phyloP scores from a whole-genome alignment of 768 basidiomycete species.

The Amanita phalloides region DNA sequence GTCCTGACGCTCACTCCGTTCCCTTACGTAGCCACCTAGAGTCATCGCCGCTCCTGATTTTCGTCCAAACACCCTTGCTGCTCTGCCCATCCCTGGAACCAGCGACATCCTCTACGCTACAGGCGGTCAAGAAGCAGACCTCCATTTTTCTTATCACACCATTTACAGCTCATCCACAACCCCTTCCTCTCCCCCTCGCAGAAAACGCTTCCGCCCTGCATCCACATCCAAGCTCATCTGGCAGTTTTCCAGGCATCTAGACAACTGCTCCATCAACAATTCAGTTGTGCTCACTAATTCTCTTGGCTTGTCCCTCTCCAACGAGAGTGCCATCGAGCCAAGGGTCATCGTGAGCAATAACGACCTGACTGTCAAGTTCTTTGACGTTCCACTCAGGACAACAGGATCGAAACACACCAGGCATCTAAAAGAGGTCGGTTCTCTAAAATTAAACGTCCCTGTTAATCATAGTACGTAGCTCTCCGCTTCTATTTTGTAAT shows the following conservation, averaged over 20 bases:
- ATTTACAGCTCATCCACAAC: conserved; percentile 8
- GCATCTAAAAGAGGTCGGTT: conserved; percentile 35
- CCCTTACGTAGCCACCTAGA: conserved; percentile 26
- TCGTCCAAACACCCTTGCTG: conserved; percentile 52
- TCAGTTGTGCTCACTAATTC: conserved; percentile 54
- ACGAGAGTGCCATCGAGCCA: conserved; percentile 61
- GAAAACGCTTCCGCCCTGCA: conserved; percentile 13
- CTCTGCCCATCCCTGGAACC: conserved; percentile 38
- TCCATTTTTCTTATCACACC: conserved; percentile 46
- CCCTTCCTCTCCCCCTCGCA: conserved; percentile 13
- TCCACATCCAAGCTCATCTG: conserved; percentile 23
- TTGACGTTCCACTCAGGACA: conserved; percentile 53
- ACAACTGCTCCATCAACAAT: conserved; percentile 68
- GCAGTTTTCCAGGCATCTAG: conserved; percentile 43
- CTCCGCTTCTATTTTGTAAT: background rate
- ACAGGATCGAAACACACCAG: conserved; percentile 25
- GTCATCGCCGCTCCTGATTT: conserved; percentile 45
- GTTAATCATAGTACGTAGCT: conserved; percentile 67
- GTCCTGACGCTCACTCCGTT: conserved; percentile 2
- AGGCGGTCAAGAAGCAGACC: conserved; percentile 64
- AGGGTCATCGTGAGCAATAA: conserved; percentile 81
- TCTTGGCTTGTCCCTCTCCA: conserved; percentile 45
- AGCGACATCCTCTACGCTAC: conserved; percentile 60
- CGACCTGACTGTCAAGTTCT: conserved; percentile 73
- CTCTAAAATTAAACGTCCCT: conserved; percentile 50